Conservation (phyloP, 2,329 filamentous ascomycete genomes). For the Calonectria hongkongensis region DNA sequence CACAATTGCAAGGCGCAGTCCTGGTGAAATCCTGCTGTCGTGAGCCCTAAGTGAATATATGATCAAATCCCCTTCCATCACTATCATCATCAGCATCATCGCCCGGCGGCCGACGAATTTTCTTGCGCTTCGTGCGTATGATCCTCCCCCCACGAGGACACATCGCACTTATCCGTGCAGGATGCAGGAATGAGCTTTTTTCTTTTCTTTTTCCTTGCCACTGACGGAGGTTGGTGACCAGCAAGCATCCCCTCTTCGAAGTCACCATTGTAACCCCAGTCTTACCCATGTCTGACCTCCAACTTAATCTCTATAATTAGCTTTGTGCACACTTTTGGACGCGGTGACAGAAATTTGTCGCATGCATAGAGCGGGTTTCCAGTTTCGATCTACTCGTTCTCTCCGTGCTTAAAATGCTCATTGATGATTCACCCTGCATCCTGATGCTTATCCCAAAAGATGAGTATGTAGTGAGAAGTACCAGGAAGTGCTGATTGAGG, state of each 20-base stretch:
- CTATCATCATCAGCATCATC: not conserved
- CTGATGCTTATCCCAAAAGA: not conserved
- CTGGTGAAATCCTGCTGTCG: not conserved
- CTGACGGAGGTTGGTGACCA: slow-evolving; percentile 29
- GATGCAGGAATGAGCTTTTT: slow-evolving; percentile 34
- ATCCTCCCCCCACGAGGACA: slow-evolving; percentile 26
- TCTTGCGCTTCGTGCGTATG: not conserved
- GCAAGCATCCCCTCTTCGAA: slow-evolving; percentile 29
- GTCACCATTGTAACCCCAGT: slow-evolving; percentile 36
- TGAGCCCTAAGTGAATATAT: slow-evolving; percentile 7
- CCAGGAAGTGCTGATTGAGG: not conserved
- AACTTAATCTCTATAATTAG: slow-evolving; percentile 37
- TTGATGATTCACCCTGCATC: not conserved
- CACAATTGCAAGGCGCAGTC: not conserved
- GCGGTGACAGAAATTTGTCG: slow-evolving; percentile 3
- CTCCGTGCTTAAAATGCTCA: not conserved
- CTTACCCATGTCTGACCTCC: slow-evolving; percentile 36
- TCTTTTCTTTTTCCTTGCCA: slow-evolving; percentile 19
- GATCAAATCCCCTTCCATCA: not conserved
- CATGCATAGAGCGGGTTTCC: slow-evolving; percentile 20
- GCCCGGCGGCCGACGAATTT: slow-evolving; percentile 15
- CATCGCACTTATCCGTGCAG: slow-evolving; percentile 30
- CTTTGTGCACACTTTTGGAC: not conserved
- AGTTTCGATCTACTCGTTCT: not conserved
- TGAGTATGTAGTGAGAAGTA: not conserved